These are phyloP conservation scores for Kalanchoe fedtschenkoi DNA, from an alignment of 164 flowering plant species.

Conservation along the genomic window DNA sequence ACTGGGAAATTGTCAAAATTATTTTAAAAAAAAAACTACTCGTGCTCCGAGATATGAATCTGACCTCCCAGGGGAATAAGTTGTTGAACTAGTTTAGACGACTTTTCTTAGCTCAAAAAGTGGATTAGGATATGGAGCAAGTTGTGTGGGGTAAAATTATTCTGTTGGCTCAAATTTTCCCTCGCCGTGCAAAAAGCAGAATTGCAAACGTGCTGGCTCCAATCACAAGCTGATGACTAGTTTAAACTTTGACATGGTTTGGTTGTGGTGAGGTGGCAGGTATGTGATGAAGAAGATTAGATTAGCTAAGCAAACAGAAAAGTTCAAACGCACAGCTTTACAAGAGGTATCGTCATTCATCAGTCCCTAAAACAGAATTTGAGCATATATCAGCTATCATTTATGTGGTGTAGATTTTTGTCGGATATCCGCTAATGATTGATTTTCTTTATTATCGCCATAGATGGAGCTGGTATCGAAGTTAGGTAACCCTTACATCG, in stretches of 20 bases:
- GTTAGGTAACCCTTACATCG: constrained; percentile 36
- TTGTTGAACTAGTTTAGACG: neutral
- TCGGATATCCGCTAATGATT: neutral
- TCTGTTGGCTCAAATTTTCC: neutral
- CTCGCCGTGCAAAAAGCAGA: neutral
- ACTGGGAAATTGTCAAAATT: neutral
- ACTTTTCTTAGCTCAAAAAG: neutral
- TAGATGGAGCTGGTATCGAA: constrained; percentile 50
- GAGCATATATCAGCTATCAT: neutral
- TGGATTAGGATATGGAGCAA: neutral
- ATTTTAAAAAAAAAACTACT: no score
- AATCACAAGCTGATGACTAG: neutral
- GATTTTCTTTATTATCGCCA: neutral
- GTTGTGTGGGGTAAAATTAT: neutral
- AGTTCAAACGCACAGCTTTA: constrained; percentile 15
- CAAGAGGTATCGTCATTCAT: no score
- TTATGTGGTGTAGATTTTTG: neutral
- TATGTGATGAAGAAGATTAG: constrained; percentile 29
- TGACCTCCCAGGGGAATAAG: no score
- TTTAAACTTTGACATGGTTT: neutral
- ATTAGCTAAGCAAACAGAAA: constrained; percentile 17
- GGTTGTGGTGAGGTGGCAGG: constrained; percentile 8
- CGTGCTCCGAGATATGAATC: no score
- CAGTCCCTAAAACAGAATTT: no score
- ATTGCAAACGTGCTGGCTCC: neutral